phyloP scores from a whole-genome alignment of 257 asterid species.

The Solanum okadae region DNA sequence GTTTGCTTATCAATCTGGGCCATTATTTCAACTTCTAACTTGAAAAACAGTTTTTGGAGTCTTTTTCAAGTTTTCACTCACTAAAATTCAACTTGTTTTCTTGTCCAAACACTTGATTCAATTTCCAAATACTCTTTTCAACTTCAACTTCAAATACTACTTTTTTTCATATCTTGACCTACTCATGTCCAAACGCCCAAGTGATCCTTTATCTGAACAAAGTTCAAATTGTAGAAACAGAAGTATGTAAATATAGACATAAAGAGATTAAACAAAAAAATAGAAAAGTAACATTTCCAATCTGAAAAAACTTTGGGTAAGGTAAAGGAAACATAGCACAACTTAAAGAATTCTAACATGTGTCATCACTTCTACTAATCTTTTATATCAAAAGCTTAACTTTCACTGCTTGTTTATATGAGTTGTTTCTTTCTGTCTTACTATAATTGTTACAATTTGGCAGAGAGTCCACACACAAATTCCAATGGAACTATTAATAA shows the following conservation, averaged over 20 bases:
- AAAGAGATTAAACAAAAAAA: conserved; percentile 4
- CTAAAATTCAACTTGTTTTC: background rate
- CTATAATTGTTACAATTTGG: background rate
- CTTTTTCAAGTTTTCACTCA: background rate
- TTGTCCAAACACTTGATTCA: background rate
- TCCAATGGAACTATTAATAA: conserved; percentile 9
- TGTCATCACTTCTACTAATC: conserved; percentile 9
- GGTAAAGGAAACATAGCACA: conserved; percentile 18
- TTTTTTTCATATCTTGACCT: background rate
- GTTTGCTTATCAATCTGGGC: background rate
- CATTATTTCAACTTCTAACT: background rate
- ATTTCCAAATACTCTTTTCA: background rate
- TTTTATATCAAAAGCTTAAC: conserved; percentile 8
- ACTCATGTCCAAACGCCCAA: background rate
- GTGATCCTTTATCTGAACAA: conserved; percentile 14
- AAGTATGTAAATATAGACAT: background rate
- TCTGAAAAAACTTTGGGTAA: conserved; percentile 18
- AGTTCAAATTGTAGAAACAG: conserved; percentile 7
- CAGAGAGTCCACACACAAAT: conserved; percentile 26
- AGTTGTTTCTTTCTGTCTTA: background rate
- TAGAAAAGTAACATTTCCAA: conserved; percentile 17
- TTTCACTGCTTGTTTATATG: conserved; percentile 12
- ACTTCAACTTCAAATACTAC: background rate
- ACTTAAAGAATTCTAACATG: background rate
- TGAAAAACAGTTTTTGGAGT: background rate